phyloP scores from a whole-genome alignment of 2,329 filamentous ascomycete species.

The Xylaria sp. region DNA sequence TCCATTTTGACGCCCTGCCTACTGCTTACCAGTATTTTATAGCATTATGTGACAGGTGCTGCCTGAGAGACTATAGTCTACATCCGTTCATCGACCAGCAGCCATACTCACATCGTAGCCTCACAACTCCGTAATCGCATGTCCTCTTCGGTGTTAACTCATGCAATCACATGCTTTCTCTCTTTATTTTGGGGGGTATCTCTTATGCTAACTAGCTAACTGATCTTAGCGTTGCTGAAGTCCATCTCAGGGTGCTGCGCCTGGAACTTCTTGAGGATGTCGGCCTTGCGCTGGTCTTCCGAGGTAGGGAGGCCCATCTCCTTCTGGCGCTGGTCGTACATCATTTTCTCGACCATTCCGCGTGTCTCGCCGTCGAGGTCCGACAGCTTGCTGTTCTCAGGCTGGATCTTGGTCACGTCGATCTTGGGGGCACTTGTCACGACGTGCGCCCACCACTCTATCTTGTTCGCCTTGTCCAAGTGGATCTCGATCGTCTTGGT shows the following conservation, averaged over 20 bases:
- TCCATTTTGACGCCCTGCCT: background rate
- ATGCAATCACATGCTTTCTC: background rate
- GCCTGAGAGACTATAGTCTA: background rate
- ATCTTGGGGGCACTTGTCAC: slow-evolving; percentile 88
- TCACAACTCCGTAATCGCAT: background rate
- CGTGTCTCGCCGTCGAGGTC: slow-evolving; percentile 96
- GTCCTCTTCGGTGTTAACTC: background rate
- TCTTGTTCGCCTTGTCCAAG: slow-evolving; percentile 95
- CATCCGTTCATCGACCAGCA: background rate
- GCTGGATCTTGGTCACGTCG: slow-evolving; percentile 93
- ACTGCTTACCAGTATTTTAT: background rate
- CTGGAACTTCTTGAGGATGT: slow-evolving; percentile 95
- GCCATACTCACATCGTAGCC: slow-evolving; percentile 1
- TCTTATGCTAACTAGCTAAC: slow-evolving; percentile 54
- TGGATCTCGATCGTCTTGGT: slow-evolving; percentile 78
- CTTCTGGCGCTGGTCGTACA: slow-evolving; percentile 99
- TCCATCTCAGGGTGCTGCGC: slow-evolving; percentile 79
- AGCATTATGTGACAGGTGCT: background rate
- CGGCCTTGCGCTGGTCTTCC: slow-evolving; percentile 94
- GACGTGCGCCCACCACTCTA: slow-evolving; percentile 98
- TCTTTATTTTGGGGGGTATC: slow-evolving; percentile 6
- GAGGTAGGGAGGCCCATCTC: slow-evolving; percentile 88
- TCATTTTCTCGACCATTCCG: slow-evolving; percentile 99
- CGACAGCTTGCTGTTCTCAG: slow-evolving; percentile 89
- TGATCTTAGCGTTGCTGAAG: slow-evolving; percentile 76